phyloP scores from a whole-genome alignment of 2,329 filamentous ascomycete genomes.

The Sarocladium oryzae region DNA sequence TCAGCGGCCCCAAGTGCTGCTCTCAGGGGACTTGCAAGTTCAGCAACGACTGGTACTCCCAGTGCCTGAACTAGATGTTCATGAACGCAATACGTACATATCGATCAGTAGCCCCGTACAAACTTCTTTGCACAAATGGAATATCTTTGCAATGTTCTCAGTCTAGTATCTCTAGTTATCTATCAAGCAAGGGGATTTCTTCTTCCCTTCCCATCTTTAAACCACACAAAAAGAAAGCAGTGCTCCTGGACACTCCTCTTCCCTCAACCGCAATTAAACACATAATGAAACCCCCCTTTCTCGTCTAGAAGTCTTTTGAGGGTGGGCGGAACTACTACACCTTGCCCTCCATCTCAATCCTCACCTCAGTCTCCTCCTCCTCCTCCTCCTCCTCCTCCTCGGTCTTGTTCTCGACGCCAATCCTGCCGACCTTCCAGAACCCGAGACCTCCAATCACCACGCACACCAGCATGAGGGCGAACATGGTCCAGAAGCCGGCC shows the following conservation, averaged over 20 bases:
- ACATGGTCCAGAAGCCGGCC: slow-evolving; percentile 44
- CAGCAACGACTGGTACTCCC: slow-evolving; percentile 25
- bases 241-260: no score
- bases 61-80: slow-evolving; percentile 15
- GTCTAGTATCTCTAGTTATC: no score
- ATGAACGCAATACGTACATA: neutral
- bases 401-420: slow-evolving; percentile 34
- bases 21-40: slow-evolving; percentile 24
- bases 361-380: neutral
- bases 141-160: no score
- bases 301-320: no score
- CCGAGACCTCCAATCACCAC: slow-evolving; percentile 32
- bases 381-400: neutral
- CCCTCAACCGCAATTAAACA: no score
- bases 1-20: slow-evolving; percentile 26
- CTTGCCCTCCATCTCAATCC: neutral
- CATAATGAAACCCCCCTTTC: no score
- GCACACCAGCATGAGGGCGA: slow-evolving; percentile 37
- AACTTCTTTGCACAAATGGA: no score
- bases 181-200: neutral
- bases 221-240: no score
- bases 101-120: no score
- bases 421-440: slow-evolving; percentile 34
- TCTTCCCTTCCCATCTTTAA: no score
- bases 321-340: no score